Conservation (phyloP, 108 stramenopile species). For the Nitzschia sp. region DNA sequence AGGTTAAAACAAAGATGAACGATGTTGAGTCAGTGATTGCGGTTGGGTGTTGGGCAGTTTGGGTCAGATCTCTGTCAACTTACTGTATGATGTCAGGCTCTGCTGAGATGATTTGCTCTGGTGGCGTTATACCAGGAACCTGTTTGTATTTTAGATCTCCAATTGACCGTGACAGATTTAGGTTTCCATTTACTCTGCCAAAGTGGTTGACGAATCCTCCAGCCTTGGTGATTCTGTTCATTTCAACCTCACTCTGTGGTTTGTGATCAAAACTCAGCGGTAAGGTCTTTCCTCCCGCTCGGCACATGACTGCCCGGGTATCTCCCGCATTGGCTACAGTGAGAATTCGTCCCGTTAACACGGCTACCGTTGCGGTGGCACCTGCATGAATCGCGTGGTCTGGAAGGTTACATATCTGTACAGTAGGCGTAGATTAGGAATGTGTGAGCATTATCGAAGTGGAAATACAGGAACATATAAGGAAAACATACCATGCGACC, state of each 20-base stretch:
- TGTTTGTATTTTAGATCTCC: conserved; percentile 98
- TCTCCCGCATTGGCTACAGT: conserved; percentile 94
- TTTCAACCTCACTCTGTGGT: conserved; percentile 77
- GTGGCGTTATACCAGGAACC: conserved; percentile 66
- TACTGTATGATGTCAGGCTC: conserved; percentile 89
- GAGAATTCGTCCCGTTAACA: conserved; percentile 74
- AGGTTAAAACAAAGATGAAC: background rate
- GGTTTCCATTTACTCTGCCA: conserved; percentile 95
- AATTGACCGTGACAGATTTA: conserved; percentile 93
- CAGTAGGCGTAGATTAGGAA: background rate
- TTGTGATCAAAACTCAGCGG: conserved; percentile 91
- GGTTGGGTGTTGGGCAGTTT: no score
- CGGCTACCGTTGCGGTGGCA: conserved; percentile 90
- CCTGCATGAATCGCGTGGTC: conserved; percentile 95
- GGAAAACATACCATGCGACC: conserved; percentile 50
- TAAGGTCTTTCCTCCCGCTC: conserved; percentile 33
- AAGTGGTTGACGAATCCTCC: conserved; percentile 95
- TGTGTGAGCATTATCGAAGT: background rate
- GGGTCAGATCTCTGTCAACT: no score
- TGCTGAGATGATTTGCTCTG: conserved; percentile 89
- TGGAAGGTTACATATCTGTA: conserved; percentile 83
- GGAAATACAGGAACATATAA: background rate
- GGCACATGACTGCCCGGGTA: conserved; percentile 86
- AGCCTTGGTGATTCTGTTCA: conserved; percentile 73
- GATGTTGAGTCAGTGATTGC: no score